A percentile compares a stretch with the other conserved stretches of the same genome.
Conservation (phyloP, 345 rosid species). For the Eucalyptus virginea region DNA sequence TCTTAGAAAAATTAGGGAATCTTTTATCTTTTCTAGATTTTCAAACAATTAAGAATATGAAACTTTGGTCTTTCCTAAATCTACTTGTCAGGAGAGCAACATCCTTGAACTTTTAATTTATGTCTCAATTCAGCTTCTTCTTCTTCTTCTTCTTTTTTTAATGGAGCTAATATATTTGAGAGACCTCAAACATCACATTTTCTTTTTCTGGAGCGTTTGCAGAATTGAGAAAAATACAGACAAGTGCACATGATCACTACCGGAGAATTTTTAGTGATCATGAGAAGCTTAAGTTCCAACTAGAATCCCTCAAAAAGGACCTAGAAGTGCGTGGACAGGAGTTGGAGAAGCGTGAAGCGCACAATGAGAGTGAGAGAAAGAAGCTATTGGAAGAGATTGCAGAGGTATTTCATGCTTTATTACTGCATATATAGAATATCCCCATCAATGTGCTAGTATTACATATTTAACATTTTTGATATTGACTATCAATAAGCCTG, state of each 20-base stretch:
- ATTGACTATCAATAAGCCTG: background rate
- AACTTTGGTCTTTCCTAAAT: background rate
- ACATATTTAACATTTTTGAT: background rate
- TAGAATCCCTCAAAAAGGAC: constrained; percentile 66
- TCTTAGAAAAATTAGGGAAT: background rate
- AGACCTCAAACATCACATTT: background rate
- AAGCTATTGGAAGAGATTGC: constrained; percentile 53
- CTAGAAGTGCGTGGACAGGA: constrained; percentile 60
- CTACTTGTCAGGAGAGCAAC: background rate
- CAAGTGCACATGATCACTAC: constrained; percentile 64
- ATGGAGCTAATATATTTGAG: background rate
- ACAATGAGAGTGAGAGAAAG: constrained; percentile 66
- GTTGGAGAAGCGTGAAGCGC: constrained; percentile 78
- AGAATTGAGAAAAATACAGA: constrained; percentile 78
- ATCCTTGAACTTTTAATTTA: background rate
- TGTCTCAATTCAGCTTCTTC: background rate
- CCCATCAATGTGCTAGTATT: background rate
- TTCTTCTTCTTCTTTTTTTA: no score
- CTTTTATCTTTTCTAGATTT: background rate
- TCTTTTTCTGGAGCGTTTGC: constrained; percentile 1
- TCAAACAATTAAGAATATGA: background rate
- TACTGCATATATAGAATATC: background rate
- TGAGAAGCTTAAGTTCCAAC: constrained; percentile 67
- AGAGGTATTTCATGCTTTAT: constrained; percentile 35
- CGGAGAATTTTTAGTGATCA: constrained; percentile 70